Conservation (phyloP, 2,329 filamentous ascomycete species). For the Epichloe gansuensis region DNA sequence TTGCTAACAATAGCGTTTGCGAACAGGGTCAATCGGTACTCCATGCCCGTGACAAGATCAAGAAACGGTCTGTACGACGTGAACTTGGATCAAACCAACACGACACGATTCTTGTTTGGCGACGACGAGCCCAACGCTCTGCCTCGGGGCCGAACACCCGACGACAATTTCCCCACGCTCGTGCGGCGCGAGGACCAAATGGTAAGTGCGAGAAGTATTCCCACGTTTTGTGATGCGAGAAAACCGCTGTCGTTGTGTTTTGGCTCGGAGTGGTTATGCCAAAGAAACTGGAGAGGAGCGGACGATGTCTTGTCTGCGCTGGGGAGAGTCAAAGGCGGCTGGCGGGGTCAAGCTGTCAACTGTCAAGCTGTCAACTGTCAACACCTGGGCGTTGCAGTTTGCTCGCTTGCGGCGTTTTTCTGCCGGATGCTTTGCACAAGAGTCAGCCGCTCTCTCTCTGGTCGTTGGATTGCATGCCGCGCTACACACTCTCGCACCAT, state of each 20-base stretch:
- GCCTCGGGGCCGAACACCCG: slow-evolving; percentile 43
- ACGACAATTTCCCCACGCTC: slow-evolving; percentile 81
- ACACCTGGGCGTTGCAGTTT: background rate
- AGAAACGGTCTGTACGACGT: slow-evolving; percentile 56
- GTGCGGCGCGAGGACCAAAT: slow-evolving; percentile 51
- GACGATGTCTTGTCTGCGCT: background rate
- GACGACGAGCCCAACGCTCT: slow-evolving; percentile 54
- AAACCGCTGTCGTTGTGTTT: background rate
- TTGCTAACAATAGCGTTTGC: slow-evolving; percentile 8
- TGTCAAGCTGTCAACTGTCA: background rate
- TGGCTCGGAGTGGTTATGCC: background rate
- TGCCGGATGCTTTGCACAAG: background rate
- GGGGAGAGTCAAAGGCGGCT: background rate
- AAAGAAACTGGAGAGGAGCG: background rate
- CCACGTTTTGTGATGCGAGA: background rate
- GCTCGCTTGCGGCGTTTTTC: background rate
- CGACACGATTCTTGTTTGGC: slow-evolving; percentile 74
- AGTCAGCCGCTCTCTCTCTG: background rate
- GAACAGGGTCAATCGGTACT: slow-evolving; percentile 73
- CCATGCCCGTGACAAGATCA: slow-evolving; percentile 74
- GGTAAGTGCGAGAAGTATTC: slow-evolving; percentile 27
- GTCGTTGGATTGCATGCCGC: background rate
- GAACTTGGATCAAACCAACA: slow-evolving; percentile 71
- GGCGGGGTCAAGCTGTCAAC: background rate
- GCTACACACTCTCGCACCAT: background rate